Base-by-base conservation (phyloP, 805 yeast species). In the Wickerhamomyces alni region DNA sequence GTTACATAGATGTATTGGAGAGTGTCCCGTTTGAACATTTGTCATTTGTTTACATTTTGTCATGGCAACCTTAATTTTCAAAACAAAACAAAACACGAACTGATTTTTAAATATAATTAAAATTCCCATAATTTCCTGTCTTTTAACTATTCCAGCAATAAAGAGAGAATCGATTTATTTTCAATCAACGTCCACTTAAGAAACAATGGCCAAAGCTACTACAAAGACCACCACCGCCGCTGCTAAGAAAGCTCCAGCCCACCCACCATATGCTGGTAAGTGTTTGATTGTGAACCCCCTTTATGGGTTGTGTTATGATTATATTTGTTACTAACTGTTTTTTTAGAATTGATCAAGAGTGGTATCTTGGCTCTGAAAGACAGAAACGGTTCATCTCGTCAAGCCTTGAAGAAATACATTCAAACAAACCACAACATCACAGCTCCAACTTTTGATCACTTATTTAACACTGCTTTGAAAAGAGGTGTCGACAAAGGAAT, bases 321-420 rank as follows among this genome's bases (percentile, higher is more conserved):
- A 33, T 26, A 11, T 11, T 30, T 9, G 17, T 16, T 31, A 45
- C 48, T 45, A 43, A 44, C 45, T 16, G 13, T 10, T 8, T 12
- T 10, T 8, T 12, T 35, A 54, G 58, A 54, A 34, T 40, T 62
- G 49, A 66, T 69, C 42, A 55, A 58, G 28, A 76, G 82, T 44
- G 94, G 91, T 37, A 70, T 87, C 47, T 57, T 70, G 30, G 69
- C 82, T 36, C 72, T 87, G 55, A 82, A 83, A 54, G 89, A 84
- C 57, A 80, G 94, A 66, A 82, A 74, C 45, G 95, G 95, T 40
- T 77, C 87, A 5, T 58, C 88, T 53, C 89, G 96, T 62, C 91
- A 83, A 61, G 91, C 93, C 11, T 70, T 88, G 57, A 88, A 87
- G 74, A 87, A 87, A 64, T 85, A 77, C 63, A 79, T 87, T 48